phyloP scores from a whole-genome alignment of 1,284 basidiomycete species.

The Naganishia sp. region DNA sequence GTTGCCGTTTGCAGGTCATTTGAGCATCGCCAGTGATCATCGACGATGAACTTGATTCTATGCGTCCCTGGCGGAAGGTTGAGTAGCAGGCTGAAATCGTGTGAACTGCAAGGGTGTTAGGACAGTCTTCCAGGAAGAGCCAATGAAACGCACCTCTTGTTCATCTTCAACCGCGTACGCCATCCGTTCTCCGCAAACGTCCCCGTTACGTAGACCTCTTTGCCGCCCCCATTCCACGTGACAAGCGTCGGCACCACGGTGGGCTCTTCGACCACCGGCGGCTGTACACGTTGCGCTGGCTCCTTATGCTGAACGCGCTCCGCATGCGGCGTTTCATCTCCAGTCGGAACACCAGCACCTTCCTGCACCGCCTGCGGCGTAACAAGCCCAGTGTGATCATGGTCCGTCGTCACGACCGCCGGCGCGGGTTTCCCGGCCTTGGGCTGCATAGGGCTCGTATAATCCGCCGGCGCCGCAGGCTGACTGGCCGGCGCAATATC shows the following conservation, averaged over 20 bases:
- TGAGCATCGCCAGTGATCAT: constrained; percentile 77
- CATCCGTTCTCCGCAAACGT: constrained; percentile 61
- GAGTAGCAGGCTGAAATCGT: constrained; percentile 56
- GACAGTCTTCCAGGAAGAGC: background rate
- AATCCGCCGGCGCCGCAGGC: background rate
- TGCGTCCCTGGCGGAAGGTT: constrained; percentile 85
- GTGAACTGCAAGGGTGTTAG: constrained; percentile 41
- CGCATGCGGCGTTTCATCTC: constrained; percentile 11
- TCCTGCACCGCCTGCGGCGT: background rate
- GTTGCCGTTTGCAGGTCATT: constrained; percentile 83
- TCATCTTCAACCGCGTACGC: constrained; percentile 58
- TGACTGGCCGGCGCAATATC: background rate
- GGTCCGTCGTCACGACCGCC: constrained; percentile 22
- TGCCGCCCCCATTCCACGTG: constrained; percentile 54
- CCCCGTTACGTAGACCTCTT: constrained; percentile 61
- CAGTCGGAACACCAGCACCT: background rate
- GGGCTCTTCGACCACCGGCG: constrained; percentile 19
- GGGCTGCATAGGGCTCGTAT: constrained; percentile 24
- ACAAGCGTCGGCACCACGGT: constrained; percentile 37
- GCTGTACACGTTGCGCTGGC: background rate
- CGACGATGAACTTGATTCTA: constrained; percentile 93
- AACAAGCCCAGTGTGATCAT: background rate
- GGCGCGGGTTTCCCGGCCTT: constrained; percentile 23
- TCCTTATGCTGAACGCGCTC: constrained; percentile 1
- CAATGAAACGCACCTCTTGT: constrained; percentile 49